A percentile compares a stretch with the other conserved stretches of the same genome.
These are phyloP conservation scores for Cladophialophora psammophila DNA, from an alignment of 2,329 filamentous ascomycete genomes.

Conservation along the genomic window DNA sequence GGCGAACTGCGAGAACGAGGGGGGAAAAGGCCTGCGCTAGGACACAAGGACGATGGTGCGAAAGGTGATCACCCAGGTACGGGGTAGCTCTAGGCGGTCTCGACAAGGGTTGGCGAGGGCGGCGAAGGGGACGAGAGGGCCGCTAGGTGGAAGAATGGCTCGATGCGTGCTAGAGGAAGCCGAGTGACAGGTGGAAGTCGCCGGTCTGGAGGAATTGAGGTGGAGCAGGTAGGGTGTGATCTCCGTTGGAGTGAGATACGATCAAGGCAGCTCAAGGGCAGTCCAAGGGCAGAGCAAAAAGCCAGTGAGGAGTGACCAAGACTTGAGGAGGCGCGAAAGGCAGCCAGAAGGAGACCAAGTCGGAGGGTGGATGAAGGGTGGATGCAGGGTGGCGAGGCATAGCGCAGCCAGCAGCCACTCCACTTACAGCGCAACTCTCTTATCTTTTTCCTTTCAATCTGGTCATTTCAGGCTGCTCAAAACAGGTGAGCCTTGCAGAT, in stretches of 20 bases:
- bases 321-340: neutral
- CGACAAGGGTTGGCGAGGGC: constrained; percentile 15
- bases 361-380: neutral
- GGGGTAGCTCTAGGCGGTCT: constrained; percentile 1
- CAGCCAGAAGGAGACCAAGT: neutral
- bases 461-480: neutral
- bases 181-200: constrained; percentile 12
- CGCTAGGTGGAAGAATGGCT: neutral
- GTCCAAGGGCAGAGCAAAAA: neutral
- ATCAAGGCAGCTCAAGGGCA: neutral
- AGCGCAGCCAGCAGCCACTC: constrained; percentile 13
- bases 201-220: constrained; percentile 11
- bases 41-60: constrained; percentile 1
- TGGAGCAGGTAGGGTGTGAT: constrained; percentile 19
- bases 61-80: constrained; percentile 4
- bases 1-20: constrained; percentile 12
- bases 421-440: constrained; percentile 24
- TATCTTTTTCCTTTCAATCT: constrained; percentile 8
- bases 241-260: constrained; percentile 6
- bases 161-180: constrained; percentile 3
- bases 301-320: constrained; percentile 6
- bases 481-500: constrained; percentile 12
- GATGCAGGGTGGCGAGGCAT: constrained; percentile 9
- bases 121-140: constrained; percentile 2
- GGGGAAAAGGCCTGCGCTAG: constrained; percentile 2